phyloP scores from a whole-genome alignment of 208 protist species.

The Leishmania gerbilli region DNA sequence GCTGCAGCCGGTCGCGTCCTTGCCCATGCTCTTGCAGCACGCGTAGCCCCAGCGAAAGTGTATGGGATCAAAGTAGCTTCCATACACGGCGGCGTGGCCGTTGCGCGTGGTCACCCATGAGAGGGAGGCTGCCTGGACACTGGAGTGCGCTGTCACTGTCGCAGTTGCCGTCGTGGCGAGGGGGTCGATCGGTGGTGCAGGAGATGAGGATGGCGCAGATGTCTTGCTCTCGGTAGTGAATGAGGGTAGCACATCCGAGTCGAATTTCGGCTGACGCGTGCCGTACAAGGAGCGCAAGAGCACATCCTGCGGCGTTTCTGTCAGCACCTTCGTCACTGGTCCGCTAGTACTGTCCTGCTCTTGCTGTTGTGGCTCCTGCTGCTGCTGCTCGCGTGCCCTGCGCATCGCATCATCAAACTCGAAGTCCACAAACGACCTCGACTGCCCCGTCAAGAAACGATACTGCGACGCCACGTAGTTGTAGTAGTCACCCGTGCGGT shows the following conservation, averaged over 20 bases:
- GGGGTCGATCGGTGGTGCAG: neutral
- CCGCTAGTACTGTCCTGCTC: neutral
- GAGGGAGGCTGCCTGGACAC: constrained; percentile 14
- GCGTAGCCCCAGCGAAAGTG: constrained; percentile 76
- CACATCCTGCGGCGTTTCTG: constrained; percentile 42
- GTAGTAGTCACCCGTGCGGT: constrained; percentile 76
- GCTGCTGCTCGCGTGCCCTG: constrained; percentile 12
- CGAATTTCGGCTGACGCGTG: constrained; percentile 3
- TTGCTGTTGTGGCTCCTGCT: constrained; percentile 7
- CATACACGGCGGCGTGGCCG: constrained; percentile 64
- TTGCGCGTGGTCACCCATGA: constrained; percentile 37
- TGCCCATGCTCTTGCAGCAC: constrained; percentile 63
- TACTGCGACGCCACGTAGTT: constrained; percentile 82
- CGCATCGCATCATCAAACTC: constrained; percentile 66
- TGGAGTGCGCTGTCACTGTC: neutral
- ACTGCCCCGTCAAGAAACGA: constrained; percentile 80
- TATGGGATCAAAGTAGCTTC: constrained; percentile 73
- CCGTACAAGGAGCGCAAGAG: constrained; percentile 68
- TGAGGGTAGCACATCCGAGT: neutral
- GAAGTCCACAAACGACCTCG: constrained; percentile 85
- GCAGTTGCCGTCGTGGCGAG: neutral
- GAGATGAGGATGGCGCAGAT: neutral
- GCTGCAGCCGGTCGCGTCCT: constrained; percentile 49
- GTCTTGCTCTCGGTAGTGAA: neutral
- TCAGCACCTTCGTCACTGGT: neutral